Evolutionary conservation across 345 rosid genomes (phyloP).

Genomic region (Syzygium jambos): DNA sequence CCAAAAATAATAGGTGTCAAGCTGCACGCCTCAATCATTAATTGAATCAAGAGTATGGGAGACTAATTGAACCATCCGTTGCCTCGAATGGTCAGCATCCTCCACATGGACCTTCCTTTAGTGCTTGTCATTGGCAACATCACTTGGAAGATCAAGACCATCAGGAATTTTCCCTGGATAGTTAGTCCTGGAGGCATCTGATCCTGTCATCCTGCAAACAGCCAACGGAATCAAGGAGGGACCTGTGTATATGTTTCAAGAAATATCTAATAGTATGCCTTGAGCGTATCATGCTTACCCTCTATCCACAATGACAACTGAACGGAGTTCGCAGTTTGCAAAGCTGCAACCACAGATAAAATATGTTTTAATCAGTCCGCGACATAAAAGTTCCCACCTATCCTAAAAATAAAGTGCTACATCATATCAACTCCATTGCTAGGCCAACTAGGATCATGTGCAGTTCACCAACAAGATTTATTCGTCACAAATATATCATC

Average conservation of each 20-base stretch:
- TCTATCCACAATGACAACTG: conserved; percentile 29
- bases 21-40: background rate
- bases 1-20: background rate
- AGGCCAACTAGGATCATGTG: background rate
- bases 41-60: too few species aligned
- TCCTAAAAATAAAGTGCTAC: background rate
- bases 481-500: background rate
- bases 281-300: conserved; percentile 15
- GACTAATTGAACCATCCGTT: background rate
- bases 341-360: conserved; percentile 22
- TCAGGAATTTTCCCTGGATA: conserved; percentile 9
- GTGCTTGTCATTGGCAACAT: conserved; percentile 8
- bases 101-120: background rate
- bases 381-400: background rate
- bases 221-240: background rate
- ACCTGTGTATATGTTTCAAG: background rate
- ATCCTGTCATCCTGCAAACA: conserved; percentile 9
- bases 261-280: background rate
- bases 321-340: conserved; percentile 48
- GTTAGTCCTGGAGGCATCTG: conserved; percentile 8
- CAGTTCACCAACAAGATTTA: background rate
- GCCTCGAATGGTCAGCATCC: background rate
- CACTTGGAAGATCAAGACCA: conserved; percentile 9
- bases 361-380: background rate
- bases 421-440: background rate